A percentile compares a stretch with the other conserved stretches of the same genome.
Evolutionary conservation across 345 rosid genomes (phyloP).

Genomic region (Triadica sebifera): DNA sequence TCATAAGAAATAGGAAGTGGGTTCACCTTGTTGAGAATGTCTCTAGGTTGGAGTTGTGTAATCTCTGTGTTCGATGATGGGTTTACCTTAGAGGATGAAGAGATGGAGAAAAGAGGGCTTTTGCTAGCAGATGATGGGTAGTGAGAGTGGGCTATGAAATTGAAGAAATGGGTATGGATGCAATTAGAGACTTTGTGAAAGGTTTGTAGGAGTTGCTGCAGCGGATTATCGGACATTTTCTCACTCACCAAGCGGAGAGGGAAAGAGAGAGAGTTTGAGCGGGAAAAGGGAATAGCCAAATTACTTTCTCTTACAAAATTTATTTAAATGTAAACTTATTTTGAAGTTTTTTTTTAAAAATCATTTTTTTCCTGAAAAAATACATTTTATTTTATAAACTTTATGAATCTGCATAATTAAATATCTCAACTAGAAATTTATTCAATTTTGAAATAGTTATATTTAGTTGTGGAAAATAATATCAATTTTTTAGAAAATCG

Average conservation of each 20-base stretch:
- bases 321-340: too few species aligned
- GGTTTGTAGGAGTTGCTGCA: slow-evolving; percentile 44
- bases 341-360: too few species aligned
- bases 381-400: too few species aligned
- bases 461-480: too few species aligned
- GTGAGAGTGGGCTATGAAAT: slow-evolving; percentile 30
- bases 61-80: slow-evolving; percentile 15
- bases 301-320: too few species aligned
- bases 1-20: neutral
- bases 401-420: too few species aligned
- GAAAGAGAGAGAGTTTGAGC: neutral
- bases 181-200: slow-evolving; percentile 46
- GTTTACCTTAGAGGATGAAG: slow-evolving; percentile 29
- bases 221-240: slow-evolving; percentile 56
- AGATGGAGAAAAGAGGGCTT: slow-evolving; percentile 33
- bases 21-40: slow-evolving; percentile 43
- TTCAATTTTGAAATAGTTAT: too few species aligned
- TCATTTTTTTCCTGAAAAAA: too few species aligned
- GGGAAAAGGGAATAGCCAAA: neutral
- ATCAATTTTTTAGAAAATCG: too few species aligned
- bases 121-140: slow-evolving; percentile 18
- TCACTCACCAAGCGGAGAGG: neutral
- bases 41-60: slow-evolving; percentile 16
- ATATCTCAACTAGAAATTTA: too few species aligned
- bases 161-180: slow-evolving; percentile 56